phyloP scores from a whole-genome alignment of 257 asterid genomes.

The Solanum chmielewskii region DNA sequence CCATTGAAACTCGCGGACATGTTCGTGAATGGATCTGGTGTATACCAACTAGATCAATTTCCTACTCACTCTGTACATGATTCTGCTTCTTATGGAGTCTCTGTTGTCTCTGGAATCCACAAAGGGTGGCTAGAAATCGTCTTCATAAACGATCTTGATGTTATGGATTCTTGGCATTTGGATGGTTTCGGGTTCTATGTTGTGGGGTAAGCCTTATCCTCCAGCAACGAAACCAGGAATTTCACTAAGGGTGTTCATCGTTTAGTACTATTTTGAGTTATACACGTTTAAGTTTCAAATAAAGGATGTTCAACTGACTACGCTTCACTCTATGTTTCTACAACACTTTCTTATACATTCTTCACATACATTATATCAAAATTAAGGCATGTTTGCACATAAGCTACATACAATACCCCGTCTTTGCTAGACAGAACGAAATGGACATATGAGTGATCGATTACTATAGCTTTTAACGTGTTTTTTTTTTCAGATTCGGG shows the following conservation, averaged over 20 bases:
- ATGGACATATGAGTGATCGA: background rate
- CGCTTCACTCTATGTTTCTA: background rate
- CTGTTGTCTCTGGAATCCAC: slow-evolving; percentile 43
- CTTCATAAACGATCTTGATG: slow-evolving; percentile 17
- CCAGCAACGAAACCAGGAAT: background rate
- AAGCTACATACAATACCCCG: background rate
- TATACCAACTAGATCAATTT: slow-evolving; percentile 39
- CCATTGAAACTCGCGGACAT: slow-evolving; percentile 50
- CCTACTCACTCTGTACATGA: slow-evolving; percentile 22
- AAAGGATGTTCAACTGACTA: background rate
- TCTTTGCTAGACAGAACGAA: background rate
- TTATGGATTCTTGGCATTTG: slow-evolving; percentile 58
- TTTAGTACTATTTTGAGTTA: background rate
- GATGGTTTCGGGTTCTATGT: slow-evolving; percentile 55
- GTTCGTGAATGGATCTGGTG: slow-evolving; percentile 43
- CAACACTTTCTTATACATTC: background rate
- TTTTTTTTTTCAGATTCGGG: slow-evolving; percentile 16
- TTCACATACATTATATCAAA: background rate
- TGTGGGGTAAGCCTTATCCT: slow-evolving; percentile 40
- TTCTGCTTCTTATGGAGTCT: slow-evolving; percentile 16
- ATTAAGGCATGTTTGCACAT: background rate
- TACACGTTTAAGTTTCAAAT: background rate
- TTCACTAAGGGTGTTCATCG: background rate
- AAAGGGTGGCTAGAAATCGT: slow-evolving; percentile 62
- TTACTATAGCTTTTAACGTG: background rate